Evolutionary conservation across 202 grass and related monocot species (phyloP).

Genomic region (Dendrocalamus latiflorus): DNA sequence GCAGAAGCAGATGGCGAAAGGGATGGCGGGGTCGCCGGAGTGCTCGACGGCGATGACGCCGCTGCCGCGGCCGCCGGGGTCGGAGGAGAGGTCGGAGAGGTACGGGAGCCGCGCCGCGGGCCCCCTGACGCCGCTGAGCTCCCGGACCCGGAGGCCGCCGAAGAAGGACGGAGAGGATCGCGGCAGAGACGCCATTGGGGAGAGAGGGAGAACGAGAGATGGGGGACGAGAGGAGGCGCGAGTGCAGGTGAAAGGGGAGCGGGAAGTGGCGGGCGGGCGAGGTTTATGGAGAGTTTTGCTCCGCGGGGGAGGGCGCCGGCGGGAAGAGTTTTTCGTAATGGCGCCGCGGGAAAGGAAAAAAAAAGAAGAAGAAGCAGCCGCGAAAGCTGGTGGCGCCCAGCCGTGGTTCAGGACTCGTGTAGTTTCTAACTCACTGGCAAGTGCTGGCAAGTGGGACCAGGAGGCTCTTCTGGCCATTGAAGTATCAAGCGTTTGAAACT

Average conservation of each 20-base stretch:
- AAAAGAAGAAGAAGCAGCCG: slow-evolving; percentile 12
- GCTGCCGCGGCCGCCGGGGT: slow-evolving; percentile 42
- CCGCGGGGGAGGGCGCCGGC: slow-evolving; percentile 28
- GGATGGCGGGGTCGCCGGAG: slow-evolving; percentile 42
- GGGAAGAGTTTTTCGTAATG: slow-evolving; percentile 47
- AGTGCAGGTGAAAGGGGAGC: neutral
- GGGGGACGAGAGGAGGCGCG: neutral
- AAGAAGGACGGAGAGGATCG: slow-evolving; percentile 55
- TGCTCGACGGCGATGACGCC: slow-evolving; percentile 79
- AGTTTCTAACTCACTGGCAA: neutral
- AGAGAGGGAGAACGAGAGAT: neutral
- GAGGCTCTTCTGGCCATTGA: neutral
- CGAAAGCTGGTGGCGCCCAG: slow-evolving; percentile 18
- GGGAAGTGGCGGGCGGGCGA: neutral
- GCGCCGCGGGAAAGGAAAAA: slow-evolving; percentile 14
- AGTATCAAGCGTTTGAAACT: neutral
- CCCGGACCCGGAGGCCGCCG: slow-evolving; percentile 49
- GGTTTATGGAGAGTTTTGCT: slow-evolving; percentile 35
- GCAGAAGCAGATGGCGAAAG: slow-evolving; percentile 82
- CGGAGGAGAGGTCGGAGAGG: slow-evolving; percentile 63
- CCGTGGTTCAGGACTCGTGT: neutral
- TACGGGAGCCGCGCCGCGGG: slow-evolving; percentile 15
- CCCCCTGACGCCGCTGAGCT: slow-evolving; percentile 52
- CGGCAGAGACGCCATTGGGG: slow-evolving; percentile 48
- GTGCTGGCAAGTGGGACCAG: neutral